These are phyloP conservation scores for Aphanoascus verrucosus DNA, from an alignment of 2,329 filamentous ascomycete genomes.

Conservation along the genomic window DNA sequence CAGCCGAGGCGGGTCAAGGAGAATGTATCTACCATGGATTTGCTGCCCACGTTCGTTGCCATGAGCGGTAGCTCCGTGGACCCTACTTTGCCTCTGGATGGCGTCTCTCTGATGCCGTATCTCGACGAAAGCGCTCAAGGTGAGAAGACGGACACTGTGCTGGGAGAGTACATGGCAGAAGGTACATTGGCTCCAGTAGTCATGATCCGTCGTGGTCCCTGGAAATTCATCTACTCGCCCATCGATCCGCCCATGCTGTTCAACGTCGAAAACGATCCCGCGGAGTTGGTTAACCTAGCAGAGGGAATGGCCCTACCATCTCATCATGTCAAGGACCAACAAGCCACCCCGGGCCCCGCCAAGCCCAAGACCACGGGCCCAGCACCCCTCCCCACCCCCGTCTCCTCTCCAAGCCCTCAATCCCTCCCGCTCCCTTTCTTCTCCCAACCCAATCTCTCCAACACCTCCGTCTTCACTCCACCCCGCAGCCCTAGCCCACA, in stretches of 20 bases:
- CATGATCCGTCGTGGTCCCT: constrained; percentile 83
- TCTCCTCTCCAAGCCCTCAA: constrained; percentile 24
- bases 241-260: constrained; percentile 76
- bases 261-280: constrained; percentile 64
- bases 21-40: constrained; percentile 84
- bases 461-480: constrained; percentile 22
- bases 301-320: constrained; percentile 25
- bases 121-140: constrained; percentile 49
- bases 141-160: constrained; percentile 64
- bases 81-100: constrained; percentile 70
- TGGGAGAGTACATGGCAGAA: constrained; percentile 90
- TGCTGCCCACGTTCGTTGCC: constrained; percentile 79
- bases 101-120: constrained; percentile 69
- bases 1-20: constrained; percentile 62
- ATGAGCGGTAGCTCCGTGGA: constrained; percentile 62
- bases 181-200: constrained; percentile 79
- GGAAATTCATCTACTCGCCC: constrained; percentile 85
- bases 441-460: constrained; percentile 8
- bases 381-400: constrained; percentile 25
- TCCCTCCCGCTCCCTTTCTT: constrained; percentile 23
- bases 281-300: constrained; percentile 62
- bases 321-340: constrained; percentile 33
- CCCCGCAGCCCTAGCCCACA: constrained; percentile 32
- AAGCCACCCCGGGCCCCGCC: constrained; percentile 13
- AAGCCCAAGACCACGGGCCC: constrained; percentile 13